A percentile compares a stretch with the other conserved stretches of the same genome.
Conservation (phyloP, 768 basidiomycete genomes). For the Psilocybe azurescens region DNA sequence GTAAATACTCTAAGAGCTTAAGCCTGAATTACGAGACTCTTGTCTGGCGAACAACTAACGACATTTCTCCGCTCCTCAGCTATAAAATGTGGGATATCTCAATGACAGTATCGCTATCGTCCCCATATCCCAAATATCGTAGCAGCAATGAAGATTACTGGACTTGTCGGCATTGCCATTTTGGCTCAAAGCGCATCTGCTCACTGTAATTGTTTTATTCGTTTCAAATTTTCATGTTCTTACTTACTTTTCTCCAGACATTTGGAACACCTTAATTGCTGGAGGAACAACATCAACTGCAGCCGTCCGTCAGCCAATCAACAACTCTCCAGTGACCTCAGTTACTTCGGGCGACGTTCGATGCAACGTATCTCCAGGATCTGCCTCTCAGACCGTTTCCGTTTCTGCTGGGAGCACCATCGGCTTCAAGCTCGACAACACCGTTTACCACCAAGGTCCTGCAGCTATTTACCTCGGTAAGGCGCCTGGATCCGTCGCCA, state of each 20-base stretch:
- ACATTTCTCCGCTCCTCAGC: slow-evolving; percentile 10
- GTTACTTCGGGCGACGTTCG: slow-evolving; percentile 35
- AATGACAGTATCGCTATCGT: not conserved
- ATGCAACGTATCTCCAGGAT: slow-evolving; percentile 40
- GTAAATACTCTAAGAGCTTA: not conserved
- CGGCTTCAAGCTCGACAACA: slow-evolving; percentile 44
- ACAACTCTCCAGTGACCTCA: slow-evolving; percentile 37
- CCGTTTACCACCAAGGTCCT: slow-evolving; percentile 49
- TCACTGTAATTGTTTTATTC: slow-evolving; percentile 26
- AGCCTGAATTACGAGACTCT: not conserved
- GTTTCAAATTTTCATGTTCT: not conserved
- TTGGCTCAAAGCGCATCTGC: slow-evolving; percentile 31
- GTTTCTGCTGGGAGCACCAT: slow-evolving; percentile 44
- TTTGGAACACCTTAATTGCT: slow-evolving; percentile 38
- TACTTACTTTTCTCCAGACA: slow-evolving; percentile 24
- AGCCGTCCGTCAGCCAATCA: slow-evolving; percentile 38
- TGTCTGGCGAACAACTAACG: not conserved
- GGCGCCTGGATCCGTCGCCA: slow-evolving; percentile 44
- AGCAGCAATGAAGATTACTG: slow-evolving; percentile 28
- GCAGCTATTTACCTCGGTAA: slow-evolving; percentile 54
- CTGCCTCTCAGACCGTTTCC: slow-evolving; percentile 40
- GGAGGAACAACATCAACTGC: slow-evolving; percentile 30
- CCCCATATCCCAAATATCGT: not conserved
- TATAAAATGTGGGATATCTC: slow-evolving; percentile 7
- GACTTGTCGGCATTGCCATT: slow-evolving; percentile 25